Conservation (phyloP, 208 protist species). For the Borovskyia barvae region DNA sequence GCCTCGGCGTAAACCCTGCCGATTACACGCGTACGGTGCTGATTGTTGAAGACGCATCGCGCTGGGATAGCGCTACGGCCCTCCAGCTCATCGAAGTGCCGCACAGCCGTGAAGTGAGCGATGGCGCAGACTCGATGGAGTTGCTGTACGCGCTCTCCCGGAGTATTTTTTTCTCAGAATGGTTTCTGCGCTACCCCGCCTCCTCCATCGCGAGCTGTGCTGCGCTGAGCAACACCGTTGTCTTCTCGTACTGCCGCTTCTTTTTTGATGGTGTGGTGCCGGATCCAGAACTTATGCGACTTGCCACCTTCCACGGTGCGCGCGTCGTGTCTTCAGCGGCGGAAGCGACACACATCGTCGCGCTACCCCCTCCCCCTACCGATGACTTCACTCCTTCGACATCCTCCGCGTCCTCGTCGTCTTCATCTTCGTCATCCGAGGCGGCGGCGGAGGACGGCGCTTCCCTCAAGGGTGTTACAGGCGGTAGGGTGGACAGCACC, state of each 20-base stretch:
- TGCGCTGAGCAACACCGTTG: conserved; percentile 29
- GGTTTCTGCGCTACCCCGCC: conserved; percentile 63
- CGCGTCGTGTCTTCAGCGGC: conserved; percentile 27
- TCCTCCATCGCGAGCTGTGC: conserved; percentile 48
- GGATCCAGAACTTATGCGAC: conserved; percentile 23
- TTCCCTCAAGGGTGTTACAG: no score
- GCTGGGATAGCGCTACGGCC: conserved; percentile 39
- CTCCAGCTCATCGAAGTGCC: conserved; percentile 48
- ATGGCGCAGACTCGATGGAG: conserved; percentile 40
- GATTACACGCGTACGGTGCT: conserved; percentile 44
- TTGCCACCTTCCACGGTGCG: conserved; percentile 51
- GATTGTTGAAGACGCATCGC: conserved; percentile 28
- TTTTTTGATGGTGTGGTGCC: conserved; percentile 20
- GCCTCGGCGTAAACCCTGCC: conserved; percentile 28
- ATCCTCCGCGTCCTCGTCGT: conserved; percentile 12
- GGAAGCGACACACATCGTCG: conserved; percentile 73
- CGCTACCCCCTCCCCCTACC: conserved; percentile 4
- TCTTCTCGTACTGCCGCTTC: conserved; percentile 71
- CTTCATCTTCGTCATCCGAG: conserved; percentile 14
- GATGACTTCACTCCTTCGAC: neutral
- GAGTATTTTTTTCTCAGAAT: conserved; percentile 62
- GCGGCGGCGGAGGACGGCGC: no score
- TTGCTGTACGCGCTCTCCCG: conserved; percentile 64
- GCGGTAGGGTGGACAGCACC: conserved; percentile 4
- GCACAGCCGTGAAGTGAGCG: conserved; percentile 20